A percentile compares a stretch with the other conserved stretches of the same genome.
These are phyloP conservation scores for Alternaria arbusti DNA, from an alignment of 2,329 filamentous ascomycete species.

Conservation along the genomic window DNA sequence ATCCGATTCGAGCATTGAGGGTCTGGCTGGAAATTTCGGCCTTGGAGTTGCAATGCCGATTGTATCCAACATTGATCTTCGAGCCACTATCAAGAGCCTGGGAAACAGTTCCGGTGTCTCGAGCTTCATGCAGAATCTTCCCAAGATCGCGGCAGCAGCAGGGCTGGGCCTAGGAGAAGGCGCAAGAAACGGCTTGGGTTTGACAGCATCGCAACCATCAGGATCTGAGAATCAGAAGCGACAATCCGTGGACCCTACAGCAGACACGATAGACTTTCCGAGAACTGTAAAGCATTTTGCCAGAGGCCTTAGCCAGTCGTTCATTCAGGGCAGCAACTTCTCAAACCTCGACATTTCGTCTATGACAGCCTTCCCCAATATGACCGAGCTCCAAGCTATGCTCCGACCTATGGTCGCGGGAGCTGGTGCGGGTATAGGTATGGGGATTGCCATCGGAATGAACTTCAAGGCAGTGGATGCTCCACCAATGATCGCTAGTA, in stretches of 20 bases:
- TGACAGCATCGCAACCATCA: constrained; percentile 8
- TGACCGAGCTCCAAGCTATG: constrained; percentile 17
- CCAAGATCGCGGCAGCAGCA: constrained; percentile 33
- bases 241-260: constrained; percentile 12
- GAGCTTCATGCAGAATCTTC: constrained; percentile 24
- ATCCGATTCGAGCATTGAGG: constrained; percentile 22
- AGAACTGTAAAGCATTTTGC: constrained; percentile 28
- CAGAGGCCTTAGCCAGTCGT: constrained; percentile 33
- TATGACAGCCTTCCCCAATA: constrained; percentile 4
- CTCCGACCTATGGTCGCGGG: constrained; percentile 33
- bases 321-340: constrained; percentile 29
- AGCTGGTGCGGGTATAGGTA: constrained; percentile 37
- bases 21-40: constrained; percentile 35
- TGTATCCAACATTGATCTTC: constrained; percentile 28
- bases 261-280: constrained; percentile 20
- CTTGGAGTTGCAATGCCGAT: constrained; percentile 35
- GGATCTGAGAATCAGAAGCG: constrained; percentile 4
- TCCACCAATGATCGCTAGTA: constrained; percentile 5
- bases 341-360: constrained; percentile 10
- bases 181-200: constrained; percentile 28
- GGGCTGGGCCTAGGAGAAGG: constrained; percentile 38
- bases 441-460: constrained; percentile 33
- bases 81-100: constrained; percentile 20
- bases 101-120: constrained; percentile 4
- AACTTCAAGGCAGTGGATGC: constrained; percentile 15